Evolutionary conservation across 2,329 filamentous ascomycete genomes (phyloP), one percentile per base, ranked within the genome.

Genomic region (Epichloe uncinata): DNA sequence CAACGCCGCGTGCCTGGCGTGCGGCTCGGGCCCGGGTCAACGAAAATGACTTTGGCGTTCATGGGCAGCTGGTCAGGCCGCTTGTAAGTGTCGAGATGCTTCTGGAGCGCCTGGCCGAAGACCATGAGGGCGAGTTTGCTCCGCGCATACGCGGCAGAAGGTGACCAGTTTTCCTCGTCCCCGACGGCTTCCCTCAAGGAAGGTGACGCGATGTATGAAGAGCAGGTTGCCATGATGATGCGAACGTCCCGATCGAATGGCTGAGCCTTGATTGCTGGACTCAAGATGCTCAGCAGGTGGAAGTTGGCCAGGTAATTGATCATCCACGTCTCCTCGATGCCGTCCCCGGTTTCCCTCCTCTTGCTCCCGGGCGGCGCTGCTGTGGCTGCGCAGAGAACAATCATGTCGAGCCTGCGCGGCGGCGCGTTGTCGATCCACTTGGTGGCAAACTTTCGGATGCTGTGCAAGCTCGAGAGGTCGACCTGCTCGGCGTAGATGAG

Each of bases 341-440:
- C 89, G 61, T 96, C 89, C 5, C 73, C 68, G 0, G 89, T 95
- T 55, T 78, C 70, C 1, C 66, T 70, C 30, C 78, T 72, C 55
- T 72, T 69, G 5, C 76, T 73, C 1, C 82, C 85, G 11, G 77
- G 77, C 2, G 87, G 83, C 4, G 84, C 87, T 56, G 89, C 71
- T 0, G 84, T 84, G 42, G 85, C 85, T 9, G 84, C 93, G 65
- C 89, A 95, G 16, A 98, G 75, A 18, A 98, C 78, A 44, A 98
- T 72, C 81, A 91, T 90, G 65, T 98, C 93, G 6, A 98, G 72
- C 45, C 94, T 76, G 50, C 94, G 77, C 8, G 90, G 87, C 3
- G 93, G 91, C 20, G 86, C 79, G 65, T 96, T 97, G 66, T 98
- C 91, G 56, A 98, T 88, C 91, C 94, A 98, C 71, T 88, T 91